Conservation (phyloP, 2,329 filamentous ascomycete genomes). For the Cercospora zeina region DNA sequence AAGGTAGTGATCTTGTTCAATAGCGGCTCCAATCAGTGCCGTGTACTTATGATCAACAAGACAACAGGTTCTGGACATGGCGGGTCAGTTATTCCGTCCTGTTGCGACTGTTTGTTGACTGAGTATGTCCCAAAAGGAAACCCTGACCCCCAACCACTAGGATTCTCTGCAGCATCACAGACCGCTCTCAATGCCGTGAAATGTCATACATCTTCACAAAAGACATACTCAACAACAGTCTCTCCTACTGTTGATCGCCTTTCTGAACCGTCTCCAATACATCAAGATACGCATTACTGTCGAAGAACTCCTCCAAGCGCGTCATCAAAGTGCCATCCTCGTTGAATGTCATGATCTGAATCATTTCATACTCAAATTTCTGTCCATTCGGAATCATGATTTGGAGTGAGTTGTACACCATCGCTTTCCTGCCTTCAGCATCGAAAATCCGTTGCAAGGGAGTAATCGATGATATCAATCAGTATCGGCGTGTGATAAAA, state of each 20-base stretch:
- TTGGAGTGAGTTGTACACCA: background rate
- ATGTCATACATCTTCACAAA: background rate
- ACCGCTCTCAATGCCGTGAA: background rate
- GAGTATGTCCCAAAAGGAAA: background rate
- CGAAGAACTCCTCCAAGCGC: conserved; percentile 11
- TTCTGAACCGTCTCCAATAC: background rate
- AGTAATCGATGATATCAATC: background rate
- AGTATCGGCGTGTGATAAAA: background rate
- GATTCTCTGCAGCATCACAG: background rate
- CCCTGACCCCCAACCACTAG: background rate
- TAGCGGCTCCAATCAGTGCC: background rate
- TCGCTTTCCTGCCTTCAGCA: background rate
- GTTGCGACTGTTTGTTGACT: background rate
- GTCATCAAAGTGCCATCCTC: background rate
- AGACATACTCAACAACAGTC: background rate
- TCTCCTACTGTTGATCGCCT: background rate
- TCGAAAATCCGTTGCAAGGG: background rate
- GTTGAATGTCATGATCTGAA: conserved; percentile 7
- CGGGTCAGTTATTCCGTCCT: background rate
- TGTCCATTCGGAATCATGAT: background rate
- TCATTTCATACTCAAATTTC: conserved; percentile 7
- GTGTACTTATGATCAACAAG: background rate
- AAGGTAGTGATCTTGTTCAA: conserved; percentile 5
- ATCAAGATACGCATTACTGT: conserved; percentile 9
- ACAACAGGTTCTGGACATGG: background rate